These are phyloP conservation scores for Coniophora puteana DNA, from an alignment of 1,284 basidiomycete genomes.

Conservation along the genomic window DNA sequence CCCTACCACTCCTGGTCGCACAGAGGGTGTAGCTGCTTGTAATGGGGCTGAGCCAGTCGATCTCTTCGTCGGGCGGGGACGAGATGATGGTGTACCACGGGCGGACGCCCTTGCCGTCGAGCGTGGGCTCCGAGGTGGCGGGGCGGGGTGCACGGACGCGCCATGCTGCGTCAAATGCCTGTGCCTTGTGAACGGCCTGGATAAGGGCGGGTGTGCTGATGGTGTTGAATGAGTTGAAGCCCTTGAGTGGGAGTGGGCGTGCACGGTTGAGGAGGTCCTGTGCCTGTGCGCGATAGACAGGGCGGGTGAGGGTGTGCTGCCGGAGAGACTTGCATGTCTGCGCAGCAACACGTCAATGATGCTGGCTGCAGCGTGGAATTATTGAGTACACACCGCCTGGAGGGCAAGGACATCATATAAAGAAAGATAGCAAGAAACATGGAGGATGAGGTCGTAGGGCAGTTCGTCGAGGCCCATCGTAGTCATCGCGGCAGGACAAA, in stretches of 20 bases:
- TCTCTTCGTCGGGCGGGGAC: conserved; percentile 60
- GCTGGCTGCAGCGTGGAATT: not conserved
- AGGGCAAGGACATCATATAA: conserved; percentile 54
- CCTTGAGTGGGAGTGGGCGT: conserved; percentile 61
- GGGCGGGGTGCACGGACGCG: conserved; percentile 53
- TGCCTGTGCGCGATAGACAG: conserved; percentile 63
- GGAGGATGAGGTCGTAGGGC: conserved; percentile 67
- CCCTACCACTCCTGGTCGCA: conserved; percentile 67
- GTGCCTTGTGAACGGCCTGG: conserved; percentile 56
- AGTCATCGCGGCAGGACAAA: too few species aligned
- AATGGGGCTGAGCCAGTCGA: conserved; percentile 74
- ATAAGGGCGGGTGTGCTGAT: conserved; percentile 57
- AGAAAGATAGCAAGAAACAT: conserved; percentile 57
- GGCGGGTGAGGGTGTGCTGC: conserved; percentile 55
- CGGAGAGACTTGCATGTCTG: conserved; percentile 61
- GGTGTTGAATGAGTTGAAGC: conserved; percentile 63
- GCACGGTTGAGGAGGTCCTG: conserved; percentile 57
- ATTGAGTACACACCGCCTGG: conserved; percentile 48
- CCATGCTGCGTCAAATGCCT: conserved; percentile 60
- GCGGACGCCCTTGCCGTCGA: conserved; percentile 14
- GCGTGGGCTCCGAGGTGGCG: conserved; percentile 23
- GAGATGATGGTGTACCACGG: conserved; percentile 62
- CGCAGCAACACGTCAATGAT: conserved; percentile 4
- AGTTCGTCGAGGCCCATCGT: conserved; percentile 41
- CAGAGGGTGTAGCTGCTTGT: conserved; percentile 70